Conservation (phyloP, 768 basidiomycete genomes). For the Lentinula guzmanii region DNA sequence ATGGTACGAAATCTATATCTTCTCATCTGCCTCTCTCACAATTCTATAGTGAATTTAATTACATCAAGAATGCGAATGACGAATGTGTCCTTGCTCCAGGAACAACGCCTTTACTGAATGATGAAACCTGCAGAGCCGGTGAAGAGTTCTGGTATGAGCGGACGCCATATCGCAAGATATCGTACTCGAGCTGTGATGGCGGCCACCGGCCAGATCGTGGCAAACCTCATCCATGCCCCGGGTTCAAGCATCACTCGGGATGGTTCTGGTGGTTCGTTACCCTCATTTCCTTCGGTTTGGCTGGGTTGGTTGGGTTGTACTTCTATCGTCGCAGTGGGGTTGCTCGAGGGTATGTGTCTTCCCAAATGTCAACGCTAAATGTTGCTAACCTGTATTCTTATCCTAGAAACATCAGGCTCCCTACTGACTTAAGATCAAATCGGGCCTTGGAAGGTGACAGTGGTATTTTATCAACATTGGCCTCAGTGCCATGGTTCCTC, state of each 20-base stretch:
- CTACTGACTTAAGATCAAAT: slow-evolving; percentile 38
- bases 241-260: slow-evolving; percentile 61
- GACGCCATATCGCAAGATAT: slow-evolving; percentile 86
- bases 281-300: slow-evolving; percentile 70
- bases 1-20: slow-evolving; percentile 52
- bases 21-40: not conserved
- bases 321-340: slow-evolving; percentile 74
- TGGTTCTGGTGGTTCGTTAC: slow-evolving; percentile 85
- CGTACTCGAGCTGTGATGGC: slow-evolving; percentile 81
- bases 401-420: slow-evolving; percentile 69
- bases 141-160: slow-evolving; percentile 91
- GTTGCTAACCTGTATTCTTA: not conserved
- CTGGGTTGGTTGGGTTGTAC: slow-evolving; percentile 72
- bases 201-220: slow-evolving; percentile 80
- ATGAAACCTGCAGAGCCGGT: slow-evolving; percentile 54
- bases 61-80: slow-evolving; percentile 59
- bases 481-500: slow-evolving; percentile 87
- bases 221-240: slow-evolving; percentile 70
- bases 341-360: slow-evolving; percentile 60
- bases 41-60: slow-evolving; percentile 81
- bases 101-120: slow-evolving; percentile 52
- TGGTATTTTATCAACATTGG: slow-evolving; percentile 61
- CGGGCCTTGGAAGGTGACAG: slow-evolving; percentile 31
- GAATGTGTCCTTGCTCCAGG: slow-evolving; percentile 77
- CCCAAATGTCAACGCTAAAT: not conserved